phyloP scores from a whole-genome alignment of 208 protist genomes.

The Leptomonas pyrrhocoris region DNA sequence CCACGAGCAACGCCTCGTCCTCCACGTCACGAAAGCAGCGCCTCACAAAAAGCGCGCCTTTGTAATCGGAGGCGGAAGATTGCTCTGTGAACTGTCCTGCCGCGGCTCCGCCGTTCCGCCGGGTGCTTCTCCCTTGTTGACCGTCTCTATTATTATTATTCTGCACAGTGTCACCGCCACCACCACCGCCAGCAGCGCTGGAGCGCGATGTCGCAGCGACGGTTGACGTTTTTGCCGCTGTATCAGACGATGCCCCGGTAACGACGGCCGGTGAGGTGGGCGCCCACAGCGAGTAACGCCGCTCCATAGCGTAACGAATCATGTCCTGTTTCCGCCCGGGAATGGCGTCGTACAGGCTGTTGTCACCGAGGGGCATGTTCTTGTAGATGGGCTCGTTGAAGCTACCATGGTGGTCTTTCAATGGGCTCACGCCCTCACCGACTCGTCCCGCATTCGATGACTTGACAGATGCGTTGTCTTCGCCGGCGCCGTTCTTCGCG shows the following conservation, averaged over 20 bases:
- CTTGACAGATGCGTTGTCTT: background rate
- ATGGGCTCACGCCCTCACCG: background rate
- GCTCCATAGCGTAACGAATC: conserved; percentile 47
- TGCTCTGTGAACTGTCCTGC: background rate
- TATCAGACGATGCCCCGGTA: background rate
- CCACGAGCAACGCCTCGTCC: conserved; percentile 31
- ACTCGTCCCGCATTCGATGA: background rate
- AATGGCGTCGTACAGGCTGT: conserved; percentile 27
- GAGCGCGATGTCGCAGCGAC: background rate
- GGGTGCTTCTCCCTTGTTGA: background rate
- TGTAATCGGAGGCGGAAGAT: too few relatives aligned
- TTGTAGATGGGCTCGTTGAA: background rate
- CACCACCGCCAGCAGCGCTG: background rate
- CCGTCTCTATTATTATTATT: background rate
- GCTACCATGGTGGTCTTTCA: background rate
- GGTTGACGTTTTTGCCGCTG: background rate
- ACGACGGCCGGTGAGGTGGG: background rate
- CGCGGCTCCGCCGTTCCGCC: background rate
- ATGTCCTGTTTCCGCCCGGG: conserved; percentile 61
- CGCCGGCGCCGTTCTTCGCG: background rate
- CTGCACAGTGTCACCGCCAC: background rate
- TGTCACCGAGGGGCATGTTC: conserved; percentile 5
- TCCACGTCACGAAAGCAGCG: conserved; percentile 6
- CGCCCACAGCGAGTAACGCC: conserved; percentile 27
- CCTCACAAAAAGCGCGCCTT: background rate